These are phyloP conservation scores for Mycosarcoma maydis DNA, from an alignment of 1,284 basidiomycete genomes.

Conservation along the genomic window DNA sequence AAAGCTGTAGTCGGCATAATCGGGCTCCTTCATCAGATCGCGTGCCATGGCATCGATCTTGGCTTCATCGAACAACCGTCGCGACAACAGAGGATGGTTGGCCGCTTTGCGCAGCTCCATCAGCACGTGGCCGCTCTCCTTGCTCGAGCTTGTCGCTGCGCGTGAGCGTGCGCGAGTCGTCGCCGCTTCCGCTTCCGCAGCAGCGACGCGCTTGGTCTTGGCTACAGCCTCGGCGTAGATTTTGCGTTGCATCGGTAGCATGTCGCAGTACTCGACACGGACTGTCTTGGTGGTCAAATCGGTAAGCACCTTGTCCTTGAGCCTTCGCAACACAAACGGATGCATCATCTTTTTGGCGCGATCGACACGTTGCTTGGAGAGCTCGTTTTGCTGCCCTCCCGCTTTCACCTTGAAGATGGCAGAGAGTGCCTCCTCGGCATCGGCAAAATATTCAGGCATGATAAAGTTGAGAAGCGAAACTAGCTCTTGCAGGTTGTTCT, in stretches of 20 bases:
- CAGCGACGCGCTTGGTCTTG: conserved; percentile 74
- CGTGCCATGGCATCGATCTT: conserved; percentile 80
- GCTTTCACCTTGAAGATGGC: conserved; percentile 97
- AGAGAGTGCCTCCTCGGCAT: conserved; percentile 78
- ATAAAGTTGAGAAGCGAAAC: conserved; percentile 96
- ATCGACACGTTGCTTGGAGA: conserved; percentile 89
- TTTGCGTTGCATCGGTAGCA: conserved; percentile 82
- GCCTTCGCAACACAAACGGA: conserved; percentile 92
- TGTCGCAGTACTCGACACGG: conserved; percentile 90
- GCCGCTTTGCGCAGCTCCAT: conserved; percentile 97
- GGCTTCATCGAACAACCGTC: conserved; percentile 82
- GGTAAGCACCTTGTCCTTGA: conserved; percentile 87
- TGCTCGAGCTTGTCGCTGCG: conserved; percentile 26
- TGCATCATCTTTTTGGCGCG: conserved; percentile 99
- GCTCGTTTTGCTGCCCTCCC: conserved; percentile 82
- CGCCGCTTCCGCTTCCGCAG: conserved; percentile 72
- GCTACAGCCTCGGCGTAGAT: conserved; percentile 87
- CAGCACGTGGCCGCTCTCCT: conserved; percentile 75
- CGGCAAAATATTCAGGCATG: conserved; percentile 86
- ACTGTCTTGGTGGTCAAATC: conserved; percentile 93
- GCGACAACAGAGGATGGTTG: conserved; percentile 94
- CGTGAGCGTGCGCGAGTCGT: conserved; percentile 8
- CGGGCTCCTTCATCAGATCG: conserved; percentile 86
- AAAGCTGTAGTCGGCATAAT: conserved; percentile 68
- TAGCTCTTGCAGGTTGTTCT: conserved; percentile 85